These are phyloP conservation scores for Larix kaempferi DNA, from an alignment of 75 land plant species.

Conservation along the genomic window DNA sequence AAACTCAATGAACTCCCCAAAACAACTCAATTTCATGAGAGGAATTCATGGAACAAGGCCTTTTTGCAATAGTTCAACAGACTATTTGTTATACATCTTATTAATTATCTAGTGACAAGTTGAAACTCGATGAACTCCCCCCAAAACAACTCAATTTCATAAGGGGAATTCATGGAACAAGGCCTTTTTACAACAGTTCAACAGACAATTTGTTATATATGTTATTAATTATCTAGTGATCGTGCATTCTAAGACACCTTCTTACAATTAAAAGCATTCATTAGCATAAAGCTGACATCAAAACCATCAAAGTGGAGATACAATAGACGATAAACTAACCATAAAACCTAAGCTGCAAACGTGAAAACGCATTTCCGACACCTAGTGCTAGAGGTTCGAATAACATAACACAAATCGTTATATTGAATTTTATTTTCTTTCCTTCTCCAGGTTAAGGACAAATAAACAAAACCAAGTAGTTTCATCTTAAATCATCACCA, in stretches of 20 bases:
- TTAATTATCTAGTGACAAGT: background rate
- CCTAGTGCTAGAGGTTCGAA: too few species aligned
- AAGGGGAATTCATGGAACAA: background rate
- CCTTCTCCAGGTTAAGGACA: background rate
- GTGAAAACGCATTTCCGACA: too few species aligned
- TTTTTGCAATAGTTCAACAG: background rate
- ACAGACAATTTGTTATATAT: background rate
- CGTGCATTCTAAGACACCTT: background rate
- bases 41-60: background rate
- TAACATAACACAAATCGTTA: too few species aligned
- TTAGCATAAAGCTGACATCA: background rate
- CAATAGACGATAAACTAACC: background rate
- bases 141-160: too few species aligned
- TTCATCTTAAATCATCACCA: slow-evolving; percentile 7
- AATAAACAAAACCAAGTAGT: background rate
- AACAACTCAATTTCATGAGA: background rate
- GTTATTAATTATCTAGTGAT: background rate
- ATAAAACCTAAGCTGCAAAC: background rate
- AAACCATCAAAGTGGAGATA: background rate
- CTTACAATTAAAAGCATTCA: background rate
- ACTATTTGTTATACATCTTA: background rate
- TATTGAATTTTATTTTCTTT: background rate
- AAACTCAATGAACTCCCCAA: background rate
- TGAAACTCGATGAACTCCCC: background rate
- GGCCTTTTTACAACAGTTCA: background rate